phyloP scores from a whole-genome alignment of 106 monocot species.

The Xerophyta viscosa region DNA sequence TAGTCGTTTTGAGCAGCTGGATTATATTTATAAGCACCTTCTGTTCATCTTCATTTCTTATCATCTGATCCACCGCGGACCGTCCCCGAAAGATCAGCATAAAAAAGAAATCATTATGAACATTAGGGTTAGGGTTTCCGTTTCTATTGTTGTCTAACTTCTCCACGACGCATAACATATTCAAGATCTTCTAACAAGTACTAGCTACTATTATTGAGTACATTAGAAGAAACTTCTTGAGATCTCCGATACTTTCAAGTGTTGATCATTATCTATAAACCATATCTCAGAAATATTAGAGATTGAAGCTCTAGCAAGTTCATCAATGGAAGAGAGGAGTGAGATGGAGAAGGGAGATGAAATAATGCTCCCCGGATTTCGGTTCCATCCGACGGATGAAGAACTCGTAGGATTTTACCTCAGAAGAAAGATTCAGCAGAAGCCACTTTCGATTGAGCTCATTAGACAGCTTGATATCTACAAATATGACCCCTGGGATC shows the following conservation, averaged over 20 bases:
- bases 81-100: no score
- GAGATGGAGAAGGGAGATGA: slow-evolving; percentile 63
- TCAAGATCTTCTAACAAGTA: no score
- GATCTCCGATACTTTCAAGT: neutral
- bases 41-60: neutral
- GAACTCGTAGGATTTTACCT: slow-evolving; percentile 74
- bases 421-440: slow-evolving; percentile 77
- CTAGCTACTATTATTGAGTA: no score
- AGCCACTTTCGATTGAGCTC: slow-evolving; percentile 68
- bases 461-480: slow-evolving; percentile 86
- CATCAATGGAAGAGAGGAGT: slow-evolving; percentile 55
- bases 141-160: no score
- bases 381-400: slow-evolving; percentile 86
- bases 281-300: no score
- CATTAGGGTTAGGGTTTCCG: no score
- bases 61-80: neutral
- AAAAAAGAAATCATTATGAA: no score
- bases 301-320: no score
- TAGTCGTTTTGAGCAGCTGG: no score
- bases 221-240: neutral
- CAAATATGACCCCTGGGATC: slow-evolving; percentile 93
- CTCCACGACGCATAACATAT: no score
- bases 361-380: slow-evolving; percentile 62
- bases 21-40: no score
- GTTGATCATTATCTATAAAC: no score